Base-by-base conservation (phyloP, 805 yeast species). In the Scheffersomyces stipitis region DNA sequence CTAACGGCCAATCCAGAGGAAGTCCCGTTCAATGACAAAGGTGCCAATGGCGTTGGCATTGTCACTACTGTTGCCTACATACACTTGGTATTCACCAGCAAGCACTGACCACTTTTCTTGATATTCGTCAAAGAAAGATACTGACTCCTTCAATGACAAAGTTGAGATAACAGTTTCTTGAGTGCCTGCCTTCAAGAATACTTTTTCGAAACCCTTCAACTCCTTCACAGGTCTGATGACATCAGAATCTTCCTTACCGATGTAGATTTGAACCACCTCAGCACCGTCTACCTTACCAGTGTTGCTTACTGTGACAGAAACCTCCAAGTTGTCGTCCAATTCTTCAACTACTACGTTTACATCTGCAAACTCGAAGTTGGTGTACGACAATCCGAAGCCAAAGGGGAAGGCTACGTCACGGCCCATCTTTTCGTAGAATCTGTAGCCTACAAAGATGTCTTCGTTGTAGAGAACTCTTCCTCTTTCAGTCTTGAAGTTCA, bases 311-410 rank as follows among this genome's bases (percentile, higher is more conserved):
- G 18, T 20, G 18, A 46, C 35, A 4, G 46, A 31, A 4, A 44
- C 60, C 3, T 28, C 13, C 15, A 60, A 33, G 8, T 32, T 30
- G 30, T 54, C 49, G 9, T 30, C 28, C 4, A 27, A 24, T 34
- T 55, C 56, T 14, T 48, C 46, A 15, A 44, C 49, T 5, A 27
- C 15, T 3, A 65, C 66, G 18, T 45, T 40, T 51, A 75, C 56
- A 37, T 69, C 56, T 4, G 57, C 51, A 40, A 72, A 53, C 20
- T 52, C 57, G 48, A 78, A 80, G 0, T 66, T 47, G 13, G 83
- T 71, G 58, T 78, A 80, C 1, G 84, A 78, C 41, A 60, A 56
- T 1, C 66, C 66, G 41, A 41, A 44, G 7, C 66, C 66, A 40
- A 60, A 60, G n/a, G 66, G 57, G 44, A 58, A 60, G 22, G 60